Percentiles rank a stretch among this genome's conserved stretches.
Evolutionary conservation across 164 flowering plant species (phyloP).

Genomic region (Nymphaea thermarum): DNA sequence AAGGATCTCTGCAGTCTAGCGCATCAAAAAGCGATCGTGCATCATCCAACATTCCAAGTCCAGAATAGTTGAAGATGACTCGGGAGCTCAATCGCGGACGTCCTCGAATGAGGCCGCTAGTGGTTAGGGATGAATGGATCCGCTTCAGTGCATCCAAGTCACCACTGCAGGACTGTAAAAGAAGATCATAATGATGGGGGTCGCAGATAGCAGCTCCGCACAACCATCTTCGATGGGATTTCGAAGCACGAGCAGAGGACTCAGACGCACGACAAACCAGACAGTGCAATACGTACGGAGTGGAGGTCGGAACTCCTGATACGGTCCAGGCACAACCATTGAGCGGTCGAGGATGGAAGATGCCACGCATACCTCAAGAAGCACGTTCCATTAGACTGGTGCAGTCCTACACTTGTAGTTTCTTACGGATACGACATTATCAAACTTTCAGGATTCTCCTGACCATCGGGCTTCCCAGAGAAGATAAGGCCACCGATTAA

Average conservation of each 20-base stretch:
- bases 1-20: conserved; percentile 15
- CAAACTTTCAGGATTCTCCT: too few relatives aligned
- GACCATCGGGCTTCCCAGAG: too few relatives aligned
- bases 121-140: conserved; percentile 16
- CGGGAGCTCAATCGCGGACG: conserved; percentile 16
- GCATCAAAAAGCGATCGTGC: conserved; percentile 22
- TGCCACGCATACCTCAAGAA: background rate
- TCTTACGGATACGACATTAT: too few relatives aligned
- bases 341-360: background rate
- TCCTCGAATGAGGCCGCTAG: conserved; percentile 8
- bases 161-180: conserved; percentile 8
- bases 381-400: background rate
- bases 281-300: background rate
- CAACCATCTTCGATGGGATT: background rate
- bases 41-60: conserved; percentile 1
- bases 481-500: too few relatives aligned
- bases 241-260: background rate
- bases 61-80: conserved; percentile 14
- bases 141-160: conserved; percentile 11
- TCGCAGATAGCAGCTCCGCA: background rate
- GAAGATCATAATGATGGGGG: conserved; percentile 7
- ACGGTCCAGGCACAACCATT: background rate
- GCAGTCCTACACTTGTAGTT: too few relatives aligned
- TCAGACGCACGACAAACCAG: background rate
- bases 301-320: background rate